A percentile compares a stretch with the other conserved stretches of the same genome.
These are phyloP conservation scores for Schizophyllum amplum DNA, from an alignment of 1,284 basidiomycete species.

Conservation along the genomic window DNA sequence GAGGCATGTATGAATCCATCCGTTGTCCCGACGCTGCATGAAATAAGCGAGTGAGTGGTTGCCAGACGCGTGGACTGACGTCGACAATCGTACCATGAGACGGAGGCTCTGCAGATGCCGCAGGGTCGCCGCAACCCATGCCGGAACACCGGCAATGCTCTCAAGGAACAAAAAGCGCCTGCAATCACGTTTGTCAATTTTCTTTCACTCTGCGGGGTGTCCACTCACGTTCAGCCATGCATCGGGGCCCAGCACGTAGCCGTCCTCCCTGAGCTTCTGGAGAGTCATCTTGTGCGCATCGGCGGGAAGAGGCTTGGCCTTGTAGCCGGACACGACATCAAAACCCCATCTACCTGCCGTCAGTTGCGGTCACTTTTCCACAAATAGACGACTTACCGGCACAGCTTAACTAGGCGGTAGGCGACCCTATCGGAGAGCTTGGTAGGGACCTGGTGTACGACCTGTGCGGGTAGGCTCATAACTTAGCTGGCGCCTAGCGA, in stretches of 20 bases:
- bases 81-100: slow-evolving; percentile 52
- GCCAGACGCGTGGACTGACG: not conserved
- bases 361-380: not conserved
- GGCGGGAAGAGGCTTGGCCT: slow-evolving; percentile 58
- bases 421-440: slow-evolving; percentile 72
- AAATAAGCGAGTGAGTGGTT: slow-evolving; percentile 4
- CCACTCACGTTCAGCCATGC: slow-evolving; percentile 74
- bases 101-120: slow-evolving; percentile 80
- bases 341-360: slow-evolving; percentile 45
- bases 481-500: not conserved
- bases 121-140: slow-evolving; percentile 87
- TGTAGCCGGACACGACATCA: slow-evolving; percentile 77
- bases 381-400: slow-evolving; percentile 30
- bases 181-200: slow-evolving; percentile 6
- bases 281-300: slow-evolving; percentile 49
- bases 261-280: slow-evolving; percentile 62
- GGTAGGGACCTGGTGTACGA: slow-evolving; percentile 62
- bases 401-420: slow-evolving; percentile 48
- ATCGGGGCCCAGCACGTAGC: slow-evolving; percentile 64
- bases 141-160: slow-evolving; percentile 87
- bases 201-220: slow-evolving; percentile 6
- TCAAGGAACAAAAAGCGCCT: slow-evolving; percentile 87
- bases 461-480: slow-evolving; percentile 29
- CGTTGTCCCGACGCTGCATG: slow-evolving; percentile 73
- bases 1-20: slow-evolving; percentile 78